Conservation (phyloP, 2,329 filamentous ascomycete genomes). For the Spiromastix sp. region DNA sequence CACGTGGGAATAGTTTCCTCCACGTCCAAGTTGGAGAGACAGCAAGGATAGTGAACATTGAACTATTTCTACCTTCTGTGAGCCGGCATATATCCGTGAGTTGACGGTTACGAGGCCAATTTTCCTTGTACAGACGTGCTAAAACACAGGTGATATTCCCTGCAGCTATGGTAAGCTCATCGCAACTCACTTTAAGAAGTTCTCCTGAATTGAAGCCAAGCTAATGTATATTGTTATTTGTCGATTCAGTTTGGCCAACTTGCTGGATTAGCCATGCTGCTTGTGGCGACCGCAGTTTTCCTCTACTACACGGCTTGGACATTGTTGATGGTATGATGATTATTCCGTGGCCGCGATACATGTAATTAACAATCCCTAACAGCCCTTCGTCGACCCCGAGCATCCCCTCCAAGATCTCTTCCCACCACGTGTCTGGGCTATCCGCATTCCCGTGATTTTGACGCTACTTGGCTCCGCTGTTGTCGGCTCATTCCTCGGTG, state of each 20-base stretch:
- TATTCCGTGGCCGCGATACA: background rate
- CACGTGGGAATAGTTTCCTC: too few relatives aligned
- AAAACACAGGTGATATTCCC: too few relatives aligned
- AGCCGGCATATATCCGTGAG: too few relatives aligned
- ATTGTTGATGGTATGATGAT: slow-evolving; percentile 71
- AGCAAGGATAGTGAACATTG: too few relatives aligned
- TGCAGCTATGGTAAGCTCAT: slow-evolving; percentile 12
- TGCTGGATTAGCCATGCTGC: slow-evolving; percentile 64
- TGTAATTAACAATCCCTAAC: slow-evolving; percentile 5
- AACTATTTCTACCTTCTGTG: too few relatives aligned
- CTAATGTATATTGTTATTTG: background rate
- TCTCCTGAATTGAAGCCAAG: slow-evolving; percentile 6
- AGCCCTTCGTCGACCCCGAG: slow-evolving; percentile 96
- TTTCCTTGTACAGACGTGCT: too few relatives aligned
- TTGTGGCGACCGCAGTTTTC: slow-evolving; percentile 62
- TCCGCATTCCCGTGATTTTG: slow-evolving; percentile 95
- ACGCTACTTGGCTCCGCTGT: slow-evolving; percentile 85
- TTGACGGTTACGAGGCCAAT: too few relatives aligned
- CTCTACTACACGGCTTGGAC: slow-evolving; percentile 98
- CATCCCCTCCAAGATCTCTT: slow-evolving; percentile 93
- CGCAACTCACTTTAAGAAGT: too few relatives aligned
- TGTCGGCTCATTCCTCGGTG: slow-evolving; percentile 87
- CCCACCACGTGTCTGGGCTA: slow-evolving; percentile 95
- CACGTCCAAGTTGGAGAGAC: too few relatives aligned
- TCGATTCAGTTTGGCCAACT: slow-evolving; percentile 87